Conservation (phyloP, 352 stramenopile species). For the Pythium grandisporangium region DNA sequence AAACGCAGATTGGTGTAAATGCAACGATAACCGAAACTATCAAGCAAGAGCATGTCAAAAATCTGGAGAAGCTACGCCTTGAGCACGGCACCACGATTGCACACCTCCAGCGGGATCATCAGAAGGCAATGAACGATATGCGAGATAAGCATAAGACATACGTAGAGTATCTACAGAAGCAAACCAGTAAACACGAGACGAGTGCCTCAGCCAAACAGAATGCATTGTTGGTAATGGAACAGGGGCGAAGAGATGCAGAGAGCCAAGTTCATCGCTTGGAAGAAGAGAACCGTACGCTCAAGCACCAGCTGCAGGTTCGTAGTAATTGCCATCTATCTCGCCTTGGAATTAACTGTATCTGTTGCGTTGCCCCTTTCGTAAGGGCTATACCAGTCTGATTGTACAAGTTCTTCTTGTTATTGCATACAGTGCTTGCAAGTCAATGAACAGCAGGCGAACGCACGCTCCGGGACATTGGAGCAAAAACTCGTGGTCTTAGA, state of each 20-base stretch:
- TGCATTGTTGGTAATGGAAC: conserved; percentile 16
- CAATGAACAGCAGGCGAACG: too few relatives aligned
- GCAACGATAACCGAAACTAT: conserved; percentile 16
- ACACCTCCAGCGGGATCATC: conserved; percentile 35
- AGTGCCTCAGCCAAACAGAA: conserved; percentile 16
- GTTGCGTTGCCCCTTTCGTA: too few relatives aligned
- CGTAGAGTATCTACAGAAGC: conserved; percentile 35
- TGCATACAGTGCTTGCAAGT: too few relatives aligned
- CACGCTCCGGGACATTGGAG: conserved; percentile 3
- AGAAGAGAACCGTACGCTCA: conserved; percentile 19
- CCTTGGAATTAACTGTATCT: too few relatives aligned
- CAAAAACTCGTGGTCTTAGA: conserved; percentile 5
- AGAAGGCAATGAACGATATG: conserved; percentile 27
- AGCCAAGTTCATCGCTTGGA: conserved; percentile 25
- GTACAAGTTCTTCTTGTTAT: too few relatives aligned
- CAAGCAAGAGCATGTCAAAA: conserved; percentile 31
- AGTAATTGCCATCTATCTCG: too few relatives aligned
- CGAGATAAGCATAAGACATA: conserved; percentile 29
- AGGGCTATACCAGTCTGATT: too few relatives aligned
- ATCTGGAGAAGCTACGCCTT: conserved; percentile 33
- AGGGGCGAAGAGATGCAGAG: conserved; percentile 26
- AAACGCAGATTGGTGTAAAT: conserved; percentile 29
- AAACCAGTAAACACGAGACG: conserved; percentile 19
- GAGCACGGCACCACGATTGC: conserved; percentile 27
- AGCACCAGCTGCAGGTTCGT: conserved; percentile 32